Evolutionary conservation across 805 yeast species (phyloP), one percentile per base, ranked within the genome.

Genomic region (Ogataea paraovalis): DNA sequence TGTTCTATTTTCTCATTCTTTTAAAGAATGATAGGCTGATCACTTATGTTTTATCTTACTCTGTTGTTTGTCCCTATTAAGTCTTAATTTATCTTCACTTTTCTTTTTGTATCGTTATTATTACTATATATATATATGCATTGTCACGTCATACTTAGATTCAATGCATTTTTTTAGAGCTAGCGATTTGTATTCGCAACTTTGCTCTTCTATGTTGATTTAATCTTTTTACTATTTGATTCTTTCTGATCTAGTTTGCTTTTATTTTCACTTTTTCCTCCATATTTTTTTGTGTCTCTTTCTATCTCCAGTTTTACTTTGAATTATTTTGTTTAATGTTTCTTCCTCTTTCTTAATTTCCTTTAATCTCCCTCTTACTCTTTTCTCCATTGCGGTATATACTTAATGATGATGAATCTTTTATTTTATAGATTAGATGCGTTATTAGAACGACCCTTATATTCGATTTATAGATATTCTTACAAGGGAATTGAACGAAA

Each of bases 351-450:
- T 28, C 10, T 34, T 40, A 14, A n/a, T 20, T 30, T 25, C 20
- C 6, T 23, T 42, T 33, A 12, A 33, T 33, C 13, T 34, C 34
- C 19, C 25, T 25, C 42, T 33, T 39, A 39, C 14, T 13, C 32
- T 28, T 20, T 39, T n/a, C 27, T 32, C 22, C 21, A 16, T 19
- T 14, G 27, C 25, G 20, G 21, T 32, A 13, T 25, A 20, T 33
- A 20, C 18, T 40, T 40, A 34, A 34, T 18, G 38, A 34, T 34
- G 38, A 34, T 32, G 44, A 42, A 43, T 10, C 32, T 14, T 30
- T 30, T 5, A 10, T 8, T 30, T 30, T 7, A 30, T 30, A n/a
- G n/a, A n/a, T n/a, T n/a, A n/a, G n/a, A n/a, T n/a, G n/a, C n/a
- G n/a, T n/a, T n/a, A n/a, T n/a, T n/a, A n/a, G n/a, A n/a, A n/a